Conservation (phyloP, 345 rosid species). For the Gossypium arboreum region DNA sequence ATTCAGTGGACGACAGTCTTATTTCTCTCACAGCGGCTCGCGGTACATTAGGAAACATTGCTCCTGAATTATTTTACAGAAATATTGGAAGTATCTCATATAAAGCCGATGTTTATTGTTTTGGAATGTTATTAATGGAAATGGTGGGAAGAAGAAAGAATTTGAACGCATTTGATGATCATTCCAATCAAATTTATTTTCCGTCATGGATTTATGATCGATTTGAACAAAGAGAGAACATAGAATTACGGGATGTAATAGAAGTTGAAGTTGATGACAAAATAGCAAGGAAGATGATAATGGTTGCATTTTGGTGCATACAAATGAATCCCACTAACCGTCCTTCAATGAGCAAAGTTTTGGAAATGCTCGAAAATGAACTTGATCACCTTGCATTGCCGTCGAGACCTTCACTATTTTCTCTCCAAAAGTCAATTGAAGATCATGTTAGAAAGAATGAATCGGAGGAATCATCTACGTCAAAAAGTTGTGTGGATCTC, state of each 20-base stretch:
- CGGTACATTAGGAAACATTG: not conserved
- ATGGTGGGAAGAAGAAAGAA: slow-evolving; percentile 12
- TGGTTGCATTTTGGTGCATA: not conserved
- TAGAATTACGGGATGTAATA: not conserved
- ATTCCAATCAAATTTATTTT: not conserved
- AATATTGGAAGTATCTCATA: not conserved
- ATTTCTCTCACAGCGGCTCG: not conserved
- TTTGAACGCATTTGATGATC: not conserved
- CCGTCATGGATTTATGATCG: not conserved
- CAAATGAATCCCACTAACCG: not conserved
- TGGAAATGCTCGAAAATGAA: not conserved
- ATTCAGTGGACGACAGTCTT: not conserved
- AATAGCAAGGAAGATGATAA: not conserved
- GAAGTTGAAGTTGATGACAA: not conserved
- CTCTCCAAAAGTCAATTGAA: not conserved
- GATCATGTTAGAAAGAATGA: not conserved
- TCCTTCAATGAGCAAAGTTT: not conserved
- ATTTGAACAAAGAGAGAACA: not conserved
- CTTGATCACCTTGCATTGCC: not conserved
- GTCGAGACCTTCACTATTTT: not conserved
- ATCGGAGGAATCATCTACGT: not conserved
- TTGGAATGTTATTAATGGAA: slow-evolving; percentile 11
- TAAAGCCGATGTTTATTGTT: not conserved
- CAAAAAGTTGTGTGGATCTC: not conserved
- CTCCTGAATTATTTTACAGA: not conserved